Percentiles rank a stretch among this genome's conserved stretches.
Conservation (phyloP, 352 stramenopile genomes). For the Phytophthora tubulina region DNA sequence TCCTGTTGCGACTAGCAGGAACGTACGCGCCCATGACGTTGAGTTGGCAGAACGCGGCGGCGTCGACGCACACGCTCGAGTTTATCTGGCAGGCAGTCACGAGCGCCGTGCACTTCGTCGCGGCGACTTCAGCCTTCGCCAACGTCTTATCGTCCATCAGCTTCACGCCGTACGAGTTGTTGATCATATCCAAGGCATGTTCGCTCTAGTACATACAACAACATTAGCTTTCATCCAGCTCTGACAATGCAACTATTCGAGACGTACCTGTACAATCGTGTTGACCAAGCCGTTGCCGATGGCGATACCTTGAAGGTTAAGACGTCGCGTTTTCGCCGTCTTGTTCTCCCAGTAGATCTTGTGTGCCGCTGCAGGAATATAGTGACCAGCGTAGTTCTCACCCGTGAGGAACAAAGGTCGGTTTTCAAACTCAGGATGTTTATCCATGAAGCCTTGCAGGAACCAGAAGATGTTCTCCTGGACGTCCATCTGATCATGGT, state of each 20-base stretch:
- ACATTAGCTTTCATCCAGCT: neutral
- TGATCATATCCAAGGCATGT: conserved; percentile 56
- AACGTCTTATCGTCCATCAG: conserved; percentile 46
- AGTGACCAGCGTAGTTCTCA: conserved; percentile 70
- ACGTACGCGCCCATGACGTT: conserved; percentile 34
- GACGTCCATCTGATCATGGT: conserved; percentile 49
- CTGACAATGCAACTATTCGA: neutral
- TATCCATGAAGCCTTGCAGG: conserved; percentile 54
- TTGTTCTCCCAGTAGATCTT: conserved; percentile 61
- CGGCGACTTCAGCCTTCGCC: conserved; percentile 30
- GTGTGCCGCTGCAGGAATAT: conserved; percentile 56
- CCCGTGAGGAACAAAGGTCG: conserved; percentile 60
- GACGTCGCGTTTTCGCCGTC: conserved; percentile 13
- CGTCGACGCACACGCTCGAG: conserved; percentile 37
- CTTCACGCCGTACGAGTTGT: conserved; percentile 70
- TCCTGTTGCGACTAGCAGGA: conserved; percentile 50
- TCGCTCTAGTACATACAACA: conserved; percentile 35
- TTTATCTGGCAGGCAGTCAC: conserved; percentile 40
- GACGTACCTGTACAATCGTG: conserved; percentile 47
- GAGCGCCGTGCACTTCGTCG: conserved; percentile 42
- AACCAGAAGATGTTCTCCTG: conserved; percentile 66
- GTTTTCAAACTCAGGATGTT: conserved; percentile 60
- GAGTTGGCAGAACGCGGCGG: conserved; percentile 31
- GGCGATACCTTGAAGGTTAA: conserved; percentile 64
- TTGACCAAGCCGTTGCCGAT: conserved; percentile 69